Evolutionary conservation across 2,329 filamentous ascomycete genomes (phyloP).

Genomic region (Colletotrichum tofieldiae): DNA sequence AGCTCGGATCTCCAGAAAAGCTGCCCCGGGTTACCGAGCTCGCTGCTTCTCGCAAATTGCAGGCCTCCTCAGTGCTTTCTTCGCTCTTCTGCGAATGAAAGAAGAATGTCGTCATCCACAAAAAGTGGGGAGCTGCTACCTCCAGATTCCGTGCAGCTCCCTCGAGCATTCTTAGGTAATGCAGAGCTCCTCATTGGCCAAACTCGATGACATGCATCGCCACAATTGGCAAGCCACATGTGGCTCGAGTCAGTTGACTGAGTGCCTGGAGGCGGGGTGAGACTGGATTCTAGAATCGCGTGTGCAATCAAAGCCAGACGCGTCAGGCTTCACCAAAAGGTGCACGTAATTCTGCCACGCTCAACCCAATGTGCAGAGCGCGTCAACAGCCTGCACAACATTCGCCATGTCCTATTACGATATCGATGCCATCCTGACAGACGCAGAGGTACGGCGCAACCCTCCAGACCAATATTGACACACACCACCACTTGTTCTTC

Average conservation of each 20-base stretch:
- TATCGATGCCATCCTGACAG: slow-evolving; percentile 86
- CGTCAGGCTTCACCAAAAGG: not conserved
- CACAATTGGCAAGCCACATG: not conserved
- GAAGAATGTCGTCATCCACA: slow-evolving; percentile 39
- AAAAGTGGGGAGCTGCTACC: slow-evolving; percentile 29
- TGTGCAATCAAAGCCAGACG: not conserved
- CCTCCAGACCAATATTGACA: not conserved
- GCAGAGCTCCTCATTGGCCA: slow-evolving; percentile 3
- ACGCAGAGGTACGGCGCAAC: slow-evolving; percentile 77
- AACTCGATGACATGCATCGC: too few relatives aligned
- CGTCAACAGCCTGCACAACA: not conserved
- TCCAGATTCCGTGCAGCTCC: not conserved
- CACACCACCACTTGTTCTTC: not conserved
- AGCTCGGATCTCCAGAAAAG: slow-evolving; percentile 42
- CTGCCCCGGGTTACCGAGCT: slow-evolving; percentile 36
- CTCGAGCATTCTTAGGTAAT: slow-evolving; percentile 22
- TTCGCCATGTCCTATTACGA: slow-evolving; percentile 82
- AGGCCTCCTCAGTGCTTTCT: slow-evolving; percentile 9
- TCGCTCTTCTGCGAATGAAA: slow-evolving; percentile 39
- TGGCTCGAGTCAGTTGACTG: not conserved
- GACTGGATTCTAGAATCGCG: not conserved
- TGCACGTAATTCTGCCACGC: not conserved
- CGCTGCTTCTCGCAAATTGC: not conserved
- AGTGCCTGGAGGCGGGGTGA: not conserved
- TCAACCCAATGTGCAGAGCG: not conserved